These are phyloP conservation scores for Neurospora sp. DNA, from an alignment of 495 filamentous ascomycete genomes.

Conservation along the genomic window DNA sequence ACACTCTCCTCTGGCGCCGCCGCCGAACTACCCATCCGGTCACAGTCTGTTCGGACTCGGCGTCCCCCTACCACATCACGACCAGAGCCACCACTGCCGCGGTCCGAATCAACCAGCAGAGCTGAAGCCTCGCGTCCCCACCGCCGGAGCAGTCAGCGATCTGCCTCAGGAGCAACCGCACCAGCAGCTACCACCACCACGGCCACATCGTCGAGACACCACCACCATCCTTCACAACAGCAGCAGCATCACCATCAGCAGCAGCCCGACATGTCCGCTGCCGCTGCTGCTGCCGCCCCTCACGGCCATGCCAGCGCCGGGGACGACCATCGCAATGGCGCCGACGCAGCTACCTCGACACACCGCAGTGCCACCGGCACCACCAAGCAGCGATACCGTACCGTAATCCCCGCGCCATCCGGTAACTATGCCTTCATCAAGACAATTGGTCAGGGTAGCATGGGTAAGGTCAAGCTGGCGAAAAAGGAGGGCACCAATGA, in stretches of 20 bases:
- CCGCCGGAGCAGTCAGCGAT: slow-evolving; percentile 31
- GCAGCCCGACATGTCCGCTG: slow-evolving; percentile 42
- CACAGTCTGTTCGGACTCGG: slow-evolving; percentile 25
- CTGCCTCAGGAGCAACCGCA: slow-evolving; percentile 1
- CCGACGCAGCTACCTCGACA: slow-evolving; percentile 29
- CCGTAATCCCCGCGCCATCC: slow-evolving; percentile 70
- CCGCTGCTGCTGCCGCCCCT: slow-evolving; percentile 25
- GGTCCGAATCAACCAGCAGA: slow-evolving; percentile 22
- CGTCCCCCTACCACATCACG: slow-evolving; percentile 22
- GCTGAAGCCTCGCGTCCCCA: slow-evolving; percentile 34
- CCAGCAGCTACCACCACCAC: background rate
- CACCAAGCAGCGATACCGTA: slow-evolving; percentile 54
- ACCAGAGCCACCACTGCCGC: slow-evolving; percentile 18
- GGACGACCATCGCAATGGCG: slow-evolving; percentile 31
- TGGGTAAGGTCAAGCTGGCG: slow-evolving; percentile 91
- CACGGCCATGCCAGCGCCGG: slow-evolving; percentile 30
- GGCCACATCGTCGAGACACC: background rate
- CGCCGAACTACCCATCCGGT: slow-evolving; percentile 24
- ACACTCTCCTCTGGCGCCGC: slow-evolving; percentile 14
- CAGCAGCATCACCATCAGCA: slow-evolving; percentile 14
- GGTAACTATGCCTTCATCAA: slow-evolving; percentile 91
- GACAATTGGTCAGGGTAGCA: slow-evolving; percentile 94
- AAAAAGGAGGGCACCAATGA: slow-evolving; percentile 72
- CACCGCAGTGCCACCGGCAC: slow-evolving; percentile 7
- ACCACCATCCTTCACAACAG: slow-evolving; percentile 2